Evolutionary conservation across 2,329 filamentous ascomycete species (phyloP).

Genomic region (Grosmannia huntii): DNA sequence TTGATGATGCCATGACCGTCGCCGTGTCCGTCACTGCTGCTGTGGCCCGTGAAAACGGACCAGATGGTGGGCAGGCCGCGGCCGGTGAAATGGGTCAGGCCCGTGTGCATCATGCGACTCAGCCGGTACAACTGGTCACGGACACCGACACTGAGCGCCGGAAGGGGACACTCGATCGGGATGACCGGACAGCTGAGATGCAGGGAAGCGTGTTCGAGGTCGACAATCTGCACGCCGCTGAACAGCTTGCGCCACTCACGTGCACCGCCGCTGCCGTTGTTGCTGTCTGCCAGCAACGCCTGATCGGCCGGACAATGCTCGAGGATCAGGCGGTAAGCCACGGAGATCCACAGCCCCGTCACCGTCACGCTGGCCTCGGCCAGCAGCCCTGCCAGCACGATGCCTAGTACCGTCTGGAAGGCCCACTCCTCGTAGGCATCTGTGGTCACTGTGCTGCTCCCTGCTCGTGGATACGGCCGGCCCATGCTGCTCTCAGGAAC

Average conservation of each 20-base stretch:
- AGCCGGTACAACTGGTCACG: conserved; percentile 11
- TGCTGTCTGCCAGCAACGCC: not conserved
- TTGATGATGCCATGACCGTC: not conserved
- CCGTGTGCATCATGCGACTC: conserved; percentile 11
- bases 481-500: conserved; percentile 9
- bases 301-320: conserved; percentile 9
- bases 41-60: conserved; percentile 6
- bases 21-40: not conserved
- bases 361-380: conserved; percentile 7
- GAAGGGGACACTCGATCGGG: conserved; percentile 8
- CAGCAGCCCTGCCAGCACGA: conserved; percentile 10
- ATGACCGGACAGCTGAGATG: conserved; percentile 9
- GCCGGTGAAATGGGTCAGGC: conserved; percentile 10
- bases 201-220: conserved; percentile 12
- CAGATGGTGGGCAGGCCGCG: conserved; percentile 12
- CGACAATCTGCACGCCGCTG: conserved; percentile 11
- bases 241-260: conserved; percentile 11
- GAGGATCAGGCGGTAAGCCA: conserved; percentile 11
- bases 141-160: conserved; percentile 2
- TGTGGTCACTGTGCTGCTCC: not conserved
- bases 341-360: conserved; percentile 9
- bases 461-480: not conserved
- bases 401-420: conserved; percentile 11
- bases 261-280: not conserved
- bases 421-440: conserved; percentile 10